Evolutionary conservation across 768 basidiomycete species (phyloP), one percentile per base, ranked within the genome.

Genomic region (Boletus vermiculosoides): DNA sequence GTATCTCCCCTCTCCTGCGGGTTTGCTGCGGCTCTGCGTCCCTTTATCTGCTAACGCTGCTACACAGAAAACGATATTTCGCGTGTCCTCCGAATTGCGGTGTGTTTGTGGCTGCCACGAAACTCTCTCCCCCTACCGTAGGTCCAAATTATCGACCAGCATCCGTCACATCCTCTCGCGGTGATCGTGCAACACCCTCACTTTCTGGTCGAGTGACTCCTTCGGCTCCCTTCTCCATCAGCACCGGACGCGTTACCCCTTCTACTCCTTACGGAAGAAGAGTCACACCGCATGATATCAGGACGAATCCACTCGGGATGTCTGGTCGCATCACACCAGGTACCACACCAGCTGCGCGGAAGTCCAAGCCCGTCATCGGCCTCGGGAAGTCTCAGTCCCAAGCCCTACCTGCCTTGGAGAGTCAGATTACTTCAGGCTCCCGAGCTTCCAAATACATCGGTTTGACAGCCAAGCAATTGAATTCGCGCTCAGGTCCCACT

Each of bases 391-490:
- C 71, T 74, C 66, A 74, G 76, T 62, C 40, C 54, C 59, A 40
- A 62, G 57, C 12, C 51, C 56, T 33, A 37, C 66, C 71, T 44
- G 45, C 58, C 7, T 61, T 69, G 33, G 73, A 76, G 52, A 59
- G 70, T 31, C 76, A 75, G 56, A 85, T 94, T 56, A 92, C 92
- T 4, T 85, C 85, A 7, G 92, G 92, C 4, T 92, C 92, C 3
- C 79, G 93, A 45, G 92, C 93, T 11, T 88, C 89, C 42, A 90
- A 87, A 70, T 94, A 94, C 68, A 77, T 88, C 33, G 84, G 85
- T 16, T 84, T 94, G 82, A 94, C 91, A 1, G 92, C 92, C 0
- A 84, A 87, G 66, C 90, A 93, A 63, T 80, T 95, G 57, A 83
- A 71, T 66, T 80, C 77, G 23, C 81, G 80, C 50, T 15, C 66